phyloP scores from a whole-genome alignment of 2,329 filamentous ascomycete genomes.

The Colletotrichum magnum region DNA sequence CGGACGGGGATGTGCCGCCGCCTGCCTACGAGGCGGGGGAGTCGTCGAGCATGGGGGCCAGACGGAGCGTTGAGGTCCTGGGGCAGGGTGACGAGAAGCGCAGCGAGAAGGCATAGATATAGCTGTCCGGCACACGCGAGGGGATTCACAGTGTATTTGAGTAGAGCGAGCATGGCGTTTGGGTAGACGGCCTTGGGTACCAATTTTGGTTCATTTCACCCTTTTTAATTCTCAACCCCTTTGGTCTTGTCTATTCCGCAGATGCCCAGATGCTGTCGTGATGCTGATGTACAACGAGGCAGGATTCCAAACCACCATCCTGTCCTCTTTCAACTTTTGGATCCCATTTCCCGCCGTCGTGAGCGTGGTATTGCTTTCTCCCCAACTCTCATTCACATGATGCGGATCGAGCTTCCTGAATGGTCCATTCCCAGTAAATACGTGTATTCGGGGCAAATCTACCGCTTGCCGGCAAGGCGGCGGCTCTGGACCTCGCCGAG shows the following conservation, averaged over 20 bases:
- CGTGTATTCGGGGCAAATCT: constrained; percentile 40
- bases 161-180: constrained; percentile 28
- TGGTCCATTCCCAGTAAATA: neutral
- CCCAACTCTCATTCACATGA: neutral
- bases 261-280: constrained; percentile 37
- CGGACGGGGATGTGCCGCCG: constrained; percentile 25
- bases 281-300: constrained; percentile 38
- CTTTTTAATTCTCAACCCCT: constrained; percentile 12
- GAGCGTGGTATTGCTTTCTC: neutral
- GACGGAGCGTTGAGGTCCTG: constrained; percentile 27
- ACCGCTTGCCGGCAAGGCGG: constrained; percentile 81
- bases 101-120: neutral
- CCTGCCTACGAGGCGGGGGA: constrained; percentile 31
- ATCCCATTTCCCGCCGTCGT: neutral
- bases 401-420: neutral
- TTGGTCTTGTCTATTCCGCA: constrained; percentile 34
- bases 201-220: constrained; percentile 25
- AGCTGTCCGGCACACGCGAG: neutral
- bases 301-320: neutral
- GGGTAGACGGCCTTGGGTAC: neutral
- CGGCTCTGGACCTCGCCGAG: constrained; percentile 93
- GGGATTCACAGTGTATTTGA: neutral
- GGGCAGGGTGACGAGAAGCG: constrained; percentile 21
- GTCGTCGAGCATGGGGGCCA: constrained; percentile 1
- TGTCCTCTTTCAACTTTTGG: neutral